Percentiles rank a stretch among this genome's conserved stretches.
phyloP scores from a whole-genome alignment of 345 rosid genomes.

The Angophora floribunda region DNA sequence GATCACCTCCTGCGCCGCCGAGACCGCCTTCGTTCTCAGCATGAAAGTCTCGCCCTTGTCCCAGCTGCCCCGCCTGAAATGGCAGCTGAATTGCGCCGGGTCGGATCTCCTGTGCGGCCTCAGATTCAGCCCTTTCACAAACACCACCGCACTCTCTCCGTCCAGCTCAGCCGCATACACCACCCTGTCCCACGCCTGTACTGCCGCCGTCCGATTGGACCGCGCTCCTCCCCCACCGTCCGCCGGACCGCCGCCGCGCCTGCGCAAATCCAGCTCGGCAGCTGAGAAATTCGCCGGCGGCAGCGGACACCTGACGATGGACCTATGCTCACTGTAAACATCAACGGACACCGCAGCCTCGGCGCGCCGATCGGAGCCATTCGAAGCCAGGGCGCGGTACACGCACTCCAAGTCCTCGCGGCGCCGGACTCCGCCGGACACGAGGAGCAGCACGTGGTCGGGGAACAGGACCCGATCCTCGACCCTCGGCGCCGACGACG shows the following conservation, averaged over 20 bases:
- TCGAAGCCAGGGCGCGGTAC: conserved; percentile 9
- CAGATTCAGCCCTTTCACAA: conserved; percentile 86
- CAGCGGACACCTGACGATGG: conserved; percentile 61
- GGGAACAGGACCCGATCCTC: conserved; percentile 71
- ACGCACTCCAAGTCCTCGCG: conserved; percentile 45
- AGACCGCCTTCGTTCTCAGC: conserved; percentile 43
- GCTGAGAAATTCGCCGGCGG: conserved; percentile 51
- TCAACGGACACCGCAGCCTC: conserved; percentile 43
- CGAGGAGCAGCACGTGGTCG: conserved; percentile 64
- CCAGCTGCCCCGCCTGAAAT: conserved; percentile 36
- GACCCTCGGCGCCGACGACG: conserved; percentile 19
- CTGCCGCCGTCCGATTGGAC: conserved; percentile 18
- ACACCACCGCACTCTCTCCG: conserved; percentile 55
- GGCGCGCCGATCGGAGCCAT: neutral
- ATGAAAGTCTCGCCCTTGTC: conserved; percentile 28
- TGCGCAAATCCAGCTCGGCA: conserved; percentile 43
- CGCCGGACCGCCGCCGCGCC: conserved; percentile 17
- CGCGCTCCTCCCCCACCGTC: neutral
- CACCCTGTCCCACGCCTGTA: conserved; percentile 57
- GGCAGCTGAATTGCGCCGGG: conserved; percentile 59
- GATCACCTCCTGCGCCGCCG: conserved; percentile 91
- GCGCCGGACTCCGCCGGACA: conserved; percentile 14
- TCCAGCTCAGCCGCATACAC: conserved; percentile 77
- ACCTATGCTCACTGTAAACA: conserved; percentile 39
- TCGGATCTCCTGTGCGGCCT: conserved; percentile 66